phyloP scores from a whole-genome alignment of 1,284 basidiomycete species.

The Moesziomyces sp. region DNA sequence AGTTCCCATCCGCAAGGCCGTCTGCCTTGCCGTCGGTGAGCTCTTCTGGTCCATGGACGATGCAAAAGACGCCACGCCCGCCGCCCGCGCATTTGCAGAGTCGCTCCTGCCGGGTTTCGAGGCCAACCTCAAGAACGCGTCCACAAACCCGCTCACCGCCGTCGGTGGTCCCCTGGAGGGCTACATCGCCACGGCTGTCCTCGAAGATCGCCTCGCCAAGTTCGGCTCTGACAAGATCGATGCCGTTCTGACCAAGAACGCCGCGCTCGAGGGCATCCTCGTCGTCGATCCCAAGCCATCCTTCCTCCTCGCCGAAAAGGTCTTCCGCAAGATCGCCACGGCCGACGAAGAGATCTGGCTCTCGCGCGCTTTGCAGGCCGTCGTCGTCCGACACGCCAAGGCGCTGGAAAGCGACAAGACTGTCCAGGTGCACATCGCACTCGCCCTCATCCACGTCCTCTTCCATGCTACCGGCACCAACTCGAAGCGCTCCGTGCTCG shows the following conservation, averaged over 20 bases:
- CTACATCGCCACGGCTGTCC: conserved; percentile 54
- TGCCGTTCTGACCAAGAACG: conserved; percentile 33
- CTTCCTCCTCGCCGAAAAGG: conserved; percentile 64
- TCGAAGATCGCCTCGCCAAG: conserved; percentile 38
- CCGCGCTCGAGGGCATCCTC: conserved; percentile 44
- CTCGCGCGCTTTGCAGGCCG: conserved; percentile 39
- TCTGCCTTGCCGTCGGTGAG: conserved; percentile 48
- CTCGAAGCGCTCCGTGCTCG: conserved; percentile 29
- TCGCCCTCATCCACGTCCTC: conserved; percentile 46
- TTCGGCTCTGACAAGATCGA: conserved; percentile 47
- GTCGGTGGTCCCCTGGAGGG: conserved; percentile 61
- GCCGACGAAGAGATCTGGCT: conserved; percentile 57
- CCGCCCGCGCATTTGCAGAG: conserved; percentile 46
- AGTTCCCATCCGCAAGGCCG: conserved; percentile 51
- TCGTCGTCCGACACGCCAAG: conserved; percentile 18
- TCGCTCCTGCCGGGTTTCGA: conserved; percentile 58
- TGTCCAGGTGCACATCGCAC: conserved; percentile 30
- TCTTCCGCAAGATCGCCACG: conserved; percentile 56
- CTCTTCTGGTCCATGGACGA: conserved; percentile 42
- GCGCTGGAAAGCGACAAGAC: conserved; percentile 36
- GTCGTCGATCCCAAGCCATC: conserved; percentile 57
- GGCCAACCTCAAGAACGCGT: conserved; percentile 54
- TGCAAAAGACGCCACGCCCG: conserved; percentile 15
- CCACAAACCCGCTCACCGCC: conserved; percentile 56
- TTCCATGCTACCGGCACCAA: conserved; percentile 41